Conservation (phyloP, 2,329 filamentous ascomycete species). For the Leptographium lundbergii region DNA sequence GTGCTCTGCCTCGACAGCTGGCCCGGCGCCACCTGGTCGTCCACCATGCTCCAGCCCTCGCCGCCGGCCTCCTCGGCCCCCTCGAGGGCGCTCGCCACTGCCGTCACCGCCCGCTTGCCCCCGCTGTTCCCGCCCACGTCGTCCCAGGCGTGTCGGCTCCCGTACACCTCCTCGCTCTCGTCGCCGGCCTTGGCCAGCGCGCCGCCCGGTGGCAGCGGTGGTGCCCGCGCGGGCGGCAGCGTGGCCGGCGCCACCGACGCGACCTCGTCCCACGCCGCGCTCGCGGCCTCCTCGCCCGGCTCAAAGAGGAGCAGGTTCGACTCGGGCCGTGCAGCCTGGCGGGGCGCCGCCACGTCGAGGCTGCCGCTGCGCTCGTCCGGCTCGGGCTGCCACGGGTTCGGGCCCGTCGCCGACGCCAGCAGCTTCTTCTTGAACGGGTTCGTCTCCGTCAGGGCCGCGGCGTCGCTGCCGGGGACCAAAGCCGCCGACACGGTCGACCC, state of each 20-base stretch:
- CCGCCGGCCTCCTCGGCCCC: conserved; percentile 13
- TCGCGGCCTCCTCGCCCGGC: conserved; percentile 23
- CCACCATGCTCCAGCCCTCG: conserved; percentile 40
- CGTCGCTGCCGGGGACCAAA: neutral
- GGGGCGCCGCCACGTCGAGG: conserved; percentile 15
- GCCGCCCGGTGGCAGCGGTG: conserved; percentile 13
- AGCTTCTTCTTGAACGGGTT: conserved; percentile 43
- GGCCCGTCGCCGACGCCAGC: conserved; percentile 9
- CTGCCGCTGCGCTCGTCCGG: conserved; percentile 18
- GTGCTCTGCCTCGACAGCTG: conserved; percentile 23
- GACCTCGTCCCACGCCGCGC: conserved; percentile 28
- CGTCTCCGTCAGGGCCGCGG: conserved; percentile 22
- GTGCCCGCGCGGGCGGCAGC: conserved; percentile 14
- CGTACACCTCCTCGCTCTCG: conserved; percentile 20
- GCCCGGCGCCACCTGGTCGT: conserved; percentile 22
- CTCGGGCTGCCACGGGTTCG: conserved; percentile 31
- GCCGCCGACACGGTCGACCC: neutral
- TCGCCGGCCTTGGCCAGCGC: neutral
- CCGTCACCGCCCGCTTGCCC: too few species aligned
- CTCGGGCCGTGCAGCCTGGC: neutral
- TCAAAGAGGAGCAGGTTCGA: conserved; percentile 16
- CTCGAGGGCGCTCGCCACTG: too few species aligned
- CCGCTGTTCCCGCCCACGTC: conserved; percentile 21
- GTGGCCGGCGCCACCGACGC: conserved; percentile 13
- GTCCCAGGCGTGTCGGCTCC: conserved; percentile 37